phyloP scores from a whole-genome alignment of 805 yeast species.

The Barnettozyma californica region DNA sequence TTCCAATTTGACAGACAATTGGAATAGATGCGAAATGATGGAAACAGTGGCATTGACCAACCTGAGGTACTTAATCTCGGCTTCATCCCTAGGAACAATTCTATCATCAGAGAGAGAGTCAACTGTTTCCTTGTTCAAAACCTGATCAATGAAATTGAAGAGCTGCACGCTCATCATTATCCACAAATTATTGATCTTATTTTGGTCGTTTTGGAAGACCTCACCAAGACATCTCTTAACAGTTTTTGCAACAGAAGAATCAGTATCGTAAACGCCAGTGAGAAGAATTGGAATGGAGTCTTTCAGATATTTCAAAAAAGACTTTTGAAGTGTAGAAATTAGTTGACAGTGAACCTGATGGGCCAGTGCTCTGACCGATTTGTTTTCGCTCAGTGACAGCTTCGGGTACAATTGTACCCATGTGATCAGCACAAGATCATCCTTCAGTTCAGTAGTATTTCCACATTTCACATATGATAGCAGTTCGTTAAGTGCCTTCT shows the following conservation, averaged over 20 bases:
- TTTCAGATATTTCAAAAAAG: conserved; percentile 58
- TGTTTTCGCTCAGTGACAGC: conserved; percentile 65
- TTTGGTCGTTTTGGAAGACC: conserved; percentile 53
- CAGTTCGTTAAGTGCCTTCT: conserved; percentile 64
- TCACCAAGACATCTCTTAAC: conserved; percentile 41
- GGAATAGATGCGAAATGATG: conserved; percentile 36
- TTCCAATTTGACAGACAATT: conserved; percentile 17
- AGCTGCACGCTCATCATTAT: conserved; percentile 50
- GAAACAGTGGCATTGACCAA: conserved; percentile 45
- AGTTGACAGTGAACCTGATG: conserved; percentile 62
- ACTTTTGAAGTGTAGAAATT: conserved; percentile 47
- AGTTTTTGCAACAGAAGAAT: conserved; percentile 49
- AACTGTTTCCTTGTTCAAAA: conserved; percentile 50
- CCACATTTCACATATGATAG: conserved; percentile 26
- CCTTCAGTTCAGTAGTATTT: conserved; percentile 29
- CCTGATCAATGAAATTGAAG: conserved; percentile 47
- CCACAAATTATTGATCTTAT: conserved; percentile 56
- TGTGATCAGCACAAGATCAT: conserved; percentile 50
- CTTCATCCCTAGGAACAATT: conserved; percentile 59
- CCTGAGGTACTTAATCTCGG: conserved; percentile 57
- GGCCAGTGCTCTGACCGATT: conserved; percentile 52
- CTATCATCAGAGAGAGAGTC: conserved; percentile 73
- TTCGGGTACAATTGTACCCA: conserved; percentile 85
- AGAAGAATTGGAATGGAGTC: conserved; percentile 72
- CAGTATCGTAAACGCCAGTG: conserved; percentile 66